These are phyloP conservation scores for Circinella umbellata DNA, from an alignment of 371 early-diverging fungal species.

Conservation along the genomic window DNA sequence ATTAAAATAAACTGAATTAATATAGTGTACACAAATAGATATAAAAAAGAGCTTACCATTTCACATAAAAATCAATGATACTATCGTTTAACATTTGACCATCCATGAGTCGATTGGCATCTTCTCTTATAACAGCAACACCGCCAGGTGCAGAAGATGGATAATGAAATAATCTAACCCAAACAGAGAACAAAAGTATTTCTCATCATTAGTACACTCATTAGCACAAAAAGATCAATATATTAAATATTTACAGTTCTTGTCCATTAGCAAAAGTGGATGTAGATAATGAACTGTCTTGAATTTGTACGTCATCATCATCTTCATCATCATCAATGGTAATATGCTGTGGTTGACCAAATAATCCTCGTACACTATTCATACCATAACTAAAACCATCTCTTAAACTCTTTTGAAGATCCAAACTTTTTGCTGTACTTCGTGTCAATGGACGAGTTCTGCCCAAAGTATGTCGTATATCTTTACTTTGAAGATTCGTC, in stretches of 20 bases:
- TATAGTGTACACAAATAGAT: background rate
- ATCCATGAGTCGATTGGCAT: constrained; percentile 47
- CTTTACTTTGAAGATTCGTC: background rate
- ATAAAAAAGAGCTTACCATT: constrained; percentile 30
- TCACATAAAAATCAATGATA: constrained; percentile 62
- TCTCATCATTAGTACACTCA: background rate
- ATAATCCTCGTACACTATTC: background rate
- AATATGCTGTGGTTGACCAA: background rate
- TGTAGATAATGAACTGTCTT: background rate
- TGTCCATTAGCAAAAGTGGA: background rate
- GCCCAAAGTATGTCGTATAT: too few relatives aligned
- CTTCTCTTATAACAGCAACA: constrained; percentile 44
- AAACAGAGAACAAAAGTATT: background rate
- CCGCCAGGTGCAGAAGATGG: constrained; percentile 26
- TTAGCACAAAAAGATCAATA: background rate
- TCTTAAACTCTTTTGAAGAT: too few relatives aligned
- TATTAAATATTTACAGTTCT: background rate
- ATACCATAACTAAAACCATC: background rate
- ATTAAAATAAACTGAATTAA: background rate
- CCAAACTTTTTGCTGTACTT: too few relatives aligned
- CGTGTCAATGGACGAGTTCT: too few relatives aligned
- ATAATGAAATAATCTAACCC: constrained; percentile 25
- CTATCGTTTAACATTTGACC: constrained; percentile 65
- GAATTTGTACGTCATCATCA: background rate
- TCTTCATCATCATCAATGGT: background rate